Evolutionary conservation across 495 filamentous ascomycete species (phyloP).

Genomic region (Penicillium lagena): DNA sequence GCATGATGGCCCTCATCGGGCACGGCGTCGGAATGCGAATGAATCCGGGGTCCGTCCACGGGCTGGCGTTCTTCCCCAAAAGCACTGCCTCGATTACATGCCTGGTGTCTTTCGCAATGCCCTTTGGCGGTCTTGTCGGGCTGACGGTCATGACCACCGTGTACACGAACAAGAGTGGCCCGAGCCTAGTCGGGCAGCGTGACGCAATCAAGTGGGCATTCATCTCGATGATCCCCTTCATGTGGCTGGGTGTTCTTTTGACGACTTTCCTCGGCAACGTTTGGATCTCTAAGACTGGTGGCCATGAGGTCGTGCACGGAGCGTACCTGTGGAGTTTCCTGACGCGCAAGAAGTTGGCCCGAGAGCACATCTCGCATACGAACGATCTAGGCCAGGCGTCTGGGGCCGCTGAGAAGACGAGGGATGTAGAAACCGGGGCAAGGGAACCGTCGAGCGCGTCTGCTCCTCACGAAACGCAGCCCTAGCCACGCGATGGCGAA

Average conservation of each 20-base stretch:
- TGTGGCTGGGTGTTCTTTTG: constrained; percentile 39
- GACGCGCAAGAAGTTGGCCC: constrained; percentile 1
- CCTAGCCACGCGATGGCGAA: too few species aligned
- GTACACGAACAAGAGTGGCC: constrained; percentile 47
- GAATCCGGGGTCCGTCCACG: constrained; percentile 47
- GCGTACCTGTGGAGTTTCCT: constrained; percentile 9
- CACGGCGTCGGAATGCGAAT: constrained; percentile 45
- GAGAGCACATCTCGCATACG: too few species aligned
- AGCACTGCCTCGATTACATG: constrained; percentile 45
- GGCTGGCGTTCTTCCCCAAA: constrained; percentile 44
- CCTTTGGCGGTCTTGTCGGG: constrained; percentile 52
- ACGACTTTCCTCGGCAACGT: constrained; percentile 47
- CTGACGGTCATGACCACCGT: constrained; percentile 56
- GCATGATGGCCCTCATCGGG: constrained; percentile 55
- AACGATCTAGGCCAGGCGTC: too few species aligned
- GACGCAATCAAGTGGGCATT: constrained; percentile 52
- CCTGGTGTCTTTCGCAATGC: constrained; percentile 42
- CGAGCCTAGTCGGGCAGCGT: constrained; percentile 11
- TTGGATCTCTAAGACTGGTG: constrained; percentile 33
- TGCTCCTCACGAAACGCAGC: too few species aligned
- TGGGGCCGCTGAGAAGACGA: too few species aligned
- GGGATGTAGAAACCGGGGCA: too few species aligned
- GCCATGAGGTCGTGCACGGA: constrained; percentile 10
- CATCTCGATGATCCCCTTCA: constrained; percentile 46
- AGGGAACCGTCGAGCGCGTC: too few species aligned